phyloP scores from a whole-genome alignment of 495 filamentous ascomycete species.

The Tuber melanosporum region DNA sequence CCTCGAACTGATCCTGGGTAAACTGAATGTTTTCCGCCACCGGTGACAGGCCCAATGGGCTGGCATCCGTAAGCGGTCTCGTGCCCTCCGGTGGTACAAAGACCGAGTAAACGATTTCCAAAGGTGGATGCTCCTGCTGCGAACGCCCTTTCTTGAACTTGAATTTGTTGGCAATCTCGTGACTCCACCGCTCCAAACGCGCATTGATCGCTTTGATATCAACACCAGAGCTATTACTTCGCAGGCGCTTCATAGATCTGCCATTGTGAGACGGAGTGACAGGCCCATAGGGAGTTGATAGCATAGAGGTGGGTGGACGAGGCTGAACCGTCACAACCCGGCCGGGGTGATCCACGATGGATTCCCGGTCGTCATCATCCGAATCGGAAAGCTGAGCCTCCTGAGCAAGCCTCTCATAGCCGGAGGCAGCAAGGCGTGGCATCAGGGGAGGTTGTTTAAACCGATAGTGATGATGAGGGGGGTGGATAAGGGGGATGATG shows the following conservation, averaged over 20 bases:
- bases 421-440: constrained; percentile 41
- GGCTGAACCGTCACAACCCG: constrained; percentile 40
- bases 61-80: constrained; percentile 63
- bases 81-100: constrained; percentile 87
- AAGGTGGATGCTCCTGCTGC: constrained; percentile 42
- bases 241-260: constrained; percentile 37
- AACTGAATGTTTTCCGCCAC: constrained; percentile 46
- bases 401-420: constrained; percentile 41
- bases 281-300: constrained; percentile 32
- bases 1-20: constrained; percentile 76
- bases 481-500: background rate
- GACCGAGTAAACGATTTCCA: constrained; percentile 96
- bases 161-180: constrained; percentile 96
- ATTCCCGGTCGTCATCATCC: constrained; percentile 39
- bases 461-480: background rate
- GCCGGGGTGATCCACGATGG: constrained; percentile 33
- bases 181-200: constrained; percentile 89
- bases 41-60: constrained; percentile 40
- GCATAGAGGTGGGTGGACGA: constrained; percentile 30
- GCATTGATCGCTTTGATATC: constrained; percentile 99
- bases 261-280: constrained; percentile 34
- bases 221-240: constrained; percentile 80
- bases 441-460: constrained; percentile 15
- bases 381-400: constrained; percentile 39
- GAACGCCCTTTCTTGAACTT: constrained; percentile 78